Percentiles rank a stretch among this genome's conserved stretches.
These are phyloP conservation scores for Aspergillus luchuensis DNA, from an alignment of 2,329 filamentous ascomycete genomes.

Conservation along the genomic window DNA sequence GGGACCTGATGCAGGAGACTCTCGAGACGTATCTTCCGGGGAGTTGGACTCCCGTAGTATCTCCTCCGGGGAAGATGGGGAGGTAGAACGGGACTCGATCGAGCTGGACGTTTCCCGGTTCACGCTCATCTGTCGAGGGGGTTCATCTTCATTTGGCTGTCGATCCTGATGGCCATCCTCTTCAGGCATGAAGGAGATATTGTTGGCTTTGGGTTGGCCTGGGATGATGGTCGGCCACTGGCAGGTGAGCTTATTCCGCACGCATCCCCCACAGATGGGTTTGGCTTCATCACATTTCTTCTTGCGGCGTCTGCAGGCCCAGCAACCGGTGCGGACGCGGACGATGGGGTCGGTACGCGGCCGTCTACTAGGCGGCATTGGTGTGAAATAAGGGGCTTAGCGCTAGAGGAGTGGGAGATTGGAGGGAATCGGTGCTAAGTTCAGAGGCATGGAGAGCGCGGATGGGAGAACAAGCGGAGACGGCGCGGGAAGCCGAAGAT, in stretches of 20 bases:
- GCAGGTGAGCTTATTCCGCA: conserved; percentile 32
- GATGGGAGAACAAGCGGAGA: background rate
- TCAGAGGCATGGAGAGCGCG: background rate
- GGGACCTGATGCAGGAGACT: background rate
- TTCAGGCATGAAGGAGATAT: conserved; percentile 1
- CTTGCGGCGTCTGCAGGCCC: conserved; percentile 35
- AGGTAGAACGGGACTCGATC: background rate
- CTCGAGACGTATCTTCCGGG: background rate
- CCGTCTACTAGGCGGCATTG: conserved; percentile 30
- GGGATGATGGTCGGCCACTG: conserved; percentile 29
- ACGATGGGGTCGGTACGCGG: conserved; percentile 31
- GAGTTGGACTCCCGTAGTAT: background rate
- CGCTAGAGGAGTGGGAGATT: background rate
- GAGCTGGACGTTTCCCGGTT: background rate
- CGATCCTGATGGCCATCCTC: background rate
- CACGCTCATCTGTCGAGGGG: background rate
- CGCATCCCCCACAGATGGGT: conserved; percentile 38
- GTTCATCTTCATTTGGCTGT: background rate
- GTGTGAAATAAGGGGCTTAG: background rate
- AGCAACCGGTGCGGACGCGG: conserved; percentile 36
- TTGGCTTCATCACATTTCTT: conserved; percentile 39
- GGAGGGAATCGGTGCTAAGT: background rate
- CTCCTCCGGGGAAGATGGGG: background rate
- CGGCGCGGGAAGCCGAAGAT: background rate
- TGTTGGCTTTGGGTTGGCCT: conserved; percentile 11